A percentile compares a stretch with the other conserved stretches of the same genome.
Evolutionary conservation across 2,329 filamentous ascomycete species (phyloP).

Genomic region (Aphanoascus verrucosus): DNA sequence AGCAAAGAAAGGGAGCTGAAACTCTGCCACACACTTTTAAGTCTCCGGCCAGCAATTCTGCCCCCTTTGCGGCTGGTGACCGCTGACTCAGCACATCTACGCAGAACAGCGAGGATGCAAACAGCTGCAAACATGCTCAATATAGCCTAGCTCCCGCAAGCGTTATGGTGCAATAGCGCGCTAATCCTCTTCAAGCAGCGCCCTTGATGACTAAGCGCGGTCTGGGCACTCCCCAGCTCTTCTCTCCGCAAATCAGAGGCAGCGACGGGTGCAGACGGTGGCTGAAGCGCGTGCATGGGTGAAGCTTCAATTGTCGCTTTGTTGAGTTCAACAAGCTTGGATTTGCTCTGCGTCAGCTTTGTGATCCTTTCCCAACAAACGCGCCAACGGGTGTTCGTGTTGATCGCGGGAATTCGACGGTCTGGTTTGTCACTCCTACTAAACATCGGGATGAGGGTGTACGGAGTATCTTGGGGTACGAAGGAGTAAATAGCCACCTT

Average conservation of each 20-base stretch:
- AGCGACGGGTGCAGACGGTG: background rate
- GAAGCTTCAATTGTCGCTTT: background rate
- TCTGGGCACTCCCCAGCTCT: background rate
- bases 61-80: background rate
- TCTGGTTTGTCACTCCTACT: background rate
- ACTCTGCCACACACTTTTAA: background rate
- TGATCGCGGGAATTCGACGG: background rate
- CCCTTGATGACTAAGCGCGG: conserved; percentile 1
- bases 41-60: background rate
- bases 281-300: background rate
- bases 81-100: background rate
- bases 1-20: background rate
- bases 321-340: conserved; percentile 7
- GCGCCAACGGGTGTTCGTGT: background rate
- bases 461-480: no score
- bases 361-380: conserved; percentile 5
- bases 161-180: background rate
- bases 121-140: background rate
- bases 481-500: no score
- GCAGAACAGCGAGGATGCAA: background rate
- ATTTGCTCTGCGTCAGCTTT: background rate
- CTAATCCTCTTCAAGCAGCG: background rate
- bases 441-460: background rate
- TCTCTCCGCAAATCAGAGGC: conserved; percentile 2
- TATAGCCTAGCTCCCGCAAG: background rate